Percentiles rank a stretch among this genome's conserved stretches.
Evolutionary conservation across 805 yeast genomes (phyloP).

Genomic region (Naumovozyma dairenensis): DNA sequence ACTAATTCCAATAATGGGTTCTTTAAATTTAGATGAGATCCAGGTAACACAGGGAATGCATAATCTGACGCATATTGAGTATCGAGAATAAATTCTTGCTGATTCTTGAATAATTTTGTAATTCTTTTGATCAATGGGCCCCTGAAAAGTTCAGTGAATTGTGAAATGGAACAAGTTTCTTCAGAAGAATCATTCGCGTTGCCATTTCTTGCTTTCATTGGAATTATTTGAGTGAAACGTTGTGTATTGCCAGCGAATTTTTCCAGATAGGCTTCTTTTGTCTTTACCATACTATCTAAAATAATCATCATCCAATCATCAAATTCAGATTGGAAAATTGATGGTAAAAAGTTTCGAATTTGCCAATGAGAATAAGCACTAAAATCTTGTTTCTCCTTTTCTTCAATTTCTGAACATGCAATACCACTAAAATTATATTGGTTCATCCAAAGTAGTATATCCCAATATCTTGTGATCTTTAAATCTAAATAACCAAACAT

Average conservation of each 20-base stretch:
- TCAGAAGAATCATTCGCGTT: slow-evolving; percentile 21
- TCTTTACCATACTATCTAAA: slow-evolving; percentile 55
- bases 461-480: slow-evolving; percentile 75
- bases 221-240: slow-evolving; percentile 60
- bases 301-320: slow-evolving; percentile 78
- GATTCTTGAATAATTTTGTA: slow-evolving; percentile 53
- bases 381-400: slow-evolving; percentile 30
- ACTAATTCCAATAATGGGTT: slow-evolving; percentile 77
- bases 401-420: slow-evolving; percentile 33
- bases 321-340: slow-evolving; percentile 69
- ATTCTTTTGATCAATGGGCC: slow-evolving; percentile 58
- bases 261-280: slow-evolving; percentile 32
- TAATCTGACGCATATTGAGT: slow-evolving; percentile 56
- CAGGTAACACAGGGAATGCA: slow-evolving; percentile 67
- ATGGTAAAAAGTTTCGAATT: slow-evolving; percentile 62
- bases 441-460: slow-evolving; percentile 91
- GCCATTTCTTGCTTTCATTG: slow-evolving; percentile 38
- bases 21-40: slow-evolving; percentile 46
- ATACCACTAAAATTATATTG: slow-evolving; percentile 77
- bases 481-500: slow-evolving; percentile 76
- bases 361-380: slow-evolving; percentile 63
- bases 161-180: slow-evolving; percentile 33
- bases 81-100: slow-evolving; percentile 62
- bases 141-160: slow-evolving; percentile 48
- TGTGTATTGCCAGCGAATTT: slow-evolving; percentile 41